These are phyloP conservation scores for Hibiscus tridactylites DNA, from an alignment of 345 rosid genomes.

Conservation along the genomic window DNA sequence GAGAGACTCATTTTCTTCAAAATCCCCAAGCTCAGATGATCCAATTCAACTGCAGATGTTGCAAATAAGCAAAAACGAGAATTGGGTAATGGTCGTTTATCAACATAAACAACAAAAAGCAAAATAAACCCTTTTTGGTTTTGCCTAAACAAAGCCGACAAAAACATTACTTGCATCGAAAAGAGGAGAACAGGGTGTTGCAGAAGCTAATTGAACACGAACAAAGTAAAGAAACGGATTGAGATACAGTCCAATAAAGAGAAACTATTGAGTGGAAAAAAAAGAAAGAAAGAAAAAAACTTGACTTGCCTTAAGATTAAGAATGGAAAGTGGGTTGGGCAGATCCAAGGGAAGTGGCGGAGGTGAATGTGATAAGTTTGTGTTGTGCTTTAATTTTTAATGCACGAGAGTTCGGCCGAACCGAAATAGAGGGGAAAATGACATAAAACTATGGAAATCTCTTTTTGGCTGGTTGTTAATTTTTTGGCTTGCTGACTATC, in stretches of 20 bases:
- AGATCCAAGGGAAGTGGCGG: constrained; percentile 1
- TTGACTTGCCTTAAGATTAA: background rate
- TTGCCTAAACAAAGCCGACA: background rate
- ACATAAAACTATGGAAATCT: background rate
- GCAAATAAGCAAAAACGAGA: background rate
- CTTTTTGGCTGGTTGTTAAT: background rate
- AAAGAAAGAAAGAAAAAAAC: too few relatives aligned
- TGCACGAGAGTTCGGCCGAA: background rate
- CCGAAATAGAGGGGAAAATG: background rate
- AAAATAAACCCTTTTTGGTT: background rate
- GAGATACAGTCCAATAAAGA: too few relatives aligned
- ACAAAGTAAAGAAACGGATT: background rate
- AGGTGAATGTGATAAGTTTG: background rate
- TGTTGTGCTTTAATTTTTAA: background rate
- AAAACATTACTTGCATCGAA: too few relatives aligned
- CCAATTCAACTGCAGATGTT: constrained; percentile 1
- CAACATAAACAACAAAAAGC: background rate
- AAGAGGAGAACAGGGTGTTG: too few relatives aligned
- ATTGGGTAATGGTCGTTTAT: background rate
- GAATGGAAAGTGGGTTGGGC: background rate
- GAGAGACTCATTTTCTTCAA: constrained; percentile 30
- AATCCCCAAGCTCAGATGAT: background rate
- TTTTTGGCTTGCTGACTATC: background rate
- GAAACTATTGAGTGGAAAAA: background rate
- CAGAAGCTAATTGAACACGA: background rate